Evolutionary conservation across 306 rosid species (phyloP), one percentile per base, ranked within the genome.

Genomic region (Dicorynia guianensis): DNA sequence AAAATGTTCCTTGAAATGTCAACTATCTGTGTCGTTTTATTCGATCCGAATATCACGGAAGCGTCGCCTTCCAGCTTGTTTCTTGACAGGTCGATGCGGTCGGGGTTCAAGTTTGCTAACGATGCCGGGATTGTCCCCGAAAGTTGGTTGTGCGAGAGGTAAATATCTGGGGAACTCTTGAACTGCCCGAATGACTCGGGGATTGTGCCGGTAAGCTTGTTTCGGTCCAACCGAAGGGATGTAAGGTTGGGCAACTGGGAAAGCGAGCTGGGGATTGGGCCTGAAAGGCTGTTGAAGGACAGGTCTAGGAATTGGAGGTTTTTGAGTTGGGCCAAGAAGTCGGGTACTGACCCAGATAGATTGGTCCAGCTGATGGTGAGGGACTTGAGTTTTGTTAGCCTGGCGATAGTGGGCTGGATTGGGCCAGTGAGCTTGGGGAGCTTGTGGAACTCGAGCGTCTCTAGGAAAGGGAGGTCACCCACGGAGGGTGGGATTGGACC

Each of bases 11-110:
- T 84, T 0, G 90, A 89, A 68, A 93, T 12, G 66, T 89, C 95
- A 25, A 87, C 39, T 0, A 4, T 57, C 67, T 60, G 80, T 0
- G 79, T 67, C 52, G 74, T 86, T 82, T 86, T 91, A 58, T 79
- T 79, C 6, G 18, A 2, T 1, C 93, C 89, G 35, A 93, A 87
- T 10, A 93, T 53, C 80, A 87, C 5, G 0, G 89, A 85, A 0
- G 88, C 96, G 48, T 91, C 98, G 0, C 98, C 98, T 76, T 74
- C 70, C 0, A 93, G 87, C 84, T 58, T 89, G 90, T 93, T 93
- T 3, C 96, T 76, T 0, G 93, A 88, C 7, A 93, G 69, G 20
- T 89, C 87, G 11, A 90, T 18, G 3, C 12, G 3, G 7, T 60
- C 4, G 1, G 77, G 85, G 69, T 84, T 46, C 54, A 73, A 4